Base-by-base conservation (phyloP, 2,329 filamentous ascomycete species). In the Colletotrichum neosansevieriae region DNA sequence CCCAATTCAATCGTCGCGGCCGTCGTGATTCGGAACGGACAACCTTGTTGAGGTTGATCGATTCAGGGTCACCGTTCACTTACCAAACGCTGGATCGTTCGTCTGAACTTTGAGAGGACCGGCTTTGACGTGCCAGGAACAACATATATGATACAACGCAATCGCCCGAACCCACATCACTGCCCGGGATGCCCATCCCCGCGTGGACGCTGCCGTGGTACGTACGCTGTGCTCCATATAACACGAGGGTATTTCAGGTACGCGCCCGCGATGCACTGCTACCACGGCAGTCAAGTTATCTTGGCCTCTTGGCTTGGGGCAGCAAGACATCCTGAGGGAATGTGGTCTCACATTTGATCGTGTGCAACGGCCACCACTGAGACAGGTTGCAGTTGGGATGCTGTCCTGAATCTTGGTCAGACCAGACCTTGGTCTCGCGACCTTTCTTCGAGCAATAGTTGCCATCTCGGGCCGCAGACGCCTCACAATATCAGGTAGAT, bases 121-220 rank as follows among this genome's bases (percentile, higher is more conserved):
- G 32, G 11, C 51, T 21, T 50, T 67, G 58, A 51, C 58, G 58
- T 67, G 63, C 63, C 58, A 50, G 13, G 17, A 34, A 50, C 63
- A 19, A 38, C 21, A 19, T 44, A n/a, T n/a, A n/a, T n/a, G n/a
- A n/a, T n/a, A 36, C 63, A 36, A 58, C 63, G 58, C 63, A 42
- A 67, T 58, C 58, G 44, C 44, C 9, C 24, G 58, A 63, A 97
- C 94, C 1, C 92, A 97, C 78, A 95, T 75, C 86, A 87, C 72
- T 94, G 90, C 76, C 76, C 88, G 92, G 71, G 92, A 96, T 81
- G 89, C 91, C 72, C 87, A 92, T 72, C 88, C 91, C 45, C 89
- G 88, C 69, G 92, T 97, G 58, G 88, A 93, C 75, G 94, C 49
- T 58, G 60, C 60, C 54, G 60, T 65, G 11, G n/a, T n/a, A n/a